Percentiles rank a stretch among this genome's conserved stretches.
These are phyloP conservation scores for Capsella bursapastoris DNA, from an alignment of 345 rosid species.

Conservation along the genomic window DNA sequence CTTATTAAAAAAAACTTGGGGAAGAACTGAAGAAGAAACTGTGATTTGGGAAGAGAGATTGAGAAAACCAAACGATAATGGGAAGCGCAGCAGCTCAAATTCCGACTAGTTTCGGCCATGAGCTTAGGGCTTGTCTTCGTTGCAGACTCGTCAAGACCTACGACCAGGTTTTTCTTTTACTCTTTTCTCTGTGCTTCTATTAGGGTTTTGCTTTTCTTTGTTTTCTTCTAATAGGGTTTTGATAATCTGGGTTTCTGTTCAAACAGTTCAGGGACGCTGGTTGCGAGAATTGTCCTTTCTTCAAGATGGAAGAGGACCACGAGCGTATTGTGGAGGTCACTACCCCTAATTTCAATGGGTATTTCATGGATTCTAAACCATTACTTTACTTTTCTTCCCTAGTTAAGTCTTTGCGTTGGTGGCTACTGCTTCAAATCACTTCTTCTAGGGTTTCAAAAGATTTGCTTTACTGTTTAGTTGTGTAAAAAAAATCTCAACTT, in stretches of 20 bases:
- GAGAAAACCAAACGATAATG: constrained; percentile 39
- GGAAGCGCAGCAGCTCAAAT: constrained; percentile 76
- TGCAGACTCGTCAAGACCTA: constrained; percentile 91
- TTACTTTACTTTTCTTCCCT: background rate
- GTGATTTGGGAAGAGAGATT: background rate
- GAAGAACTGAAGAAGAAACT: constrained; percentile 17
- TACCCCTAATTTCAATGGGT: constrained; percentile 88
- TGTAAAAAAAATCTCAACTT: background rate
- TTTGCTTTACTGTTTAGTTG: background rate
- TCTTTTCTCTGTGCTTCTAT: background rate
- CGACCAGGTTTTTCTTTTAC: constrained; percentile 60
- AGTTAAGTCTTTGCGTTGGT: background rate
- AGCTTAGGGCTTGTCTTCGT: constrained; percentile 85
- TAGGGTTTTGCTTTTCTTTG: background rate
- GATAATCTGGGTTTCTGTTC: background rate
- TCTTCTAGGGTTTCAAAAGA: constrained; percentile 15
- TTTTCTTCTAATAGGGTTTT: constrained; percentile 5
- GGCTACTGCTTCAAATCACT: background rate
- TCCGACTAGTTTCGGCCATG: constrained; percentile 88
- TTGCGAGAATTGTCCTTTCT: constrained; percentile 85
- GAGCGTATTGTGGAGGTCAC: constrained; percentile 88
- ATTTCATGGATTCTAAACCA: constrained; percentile 2
- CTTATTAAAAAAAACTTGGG: background rate
- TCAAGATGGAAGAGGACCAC: constrained; percentile 85
- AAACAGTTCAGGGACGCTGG: constrained; percentile 77